Evolutionary conservation across 2,329 filamentous ascomycete genomes (phyloP), one percentile per base, ranked within the genome.

Genomic region (Aspergillus sclerotialis): DNA sequence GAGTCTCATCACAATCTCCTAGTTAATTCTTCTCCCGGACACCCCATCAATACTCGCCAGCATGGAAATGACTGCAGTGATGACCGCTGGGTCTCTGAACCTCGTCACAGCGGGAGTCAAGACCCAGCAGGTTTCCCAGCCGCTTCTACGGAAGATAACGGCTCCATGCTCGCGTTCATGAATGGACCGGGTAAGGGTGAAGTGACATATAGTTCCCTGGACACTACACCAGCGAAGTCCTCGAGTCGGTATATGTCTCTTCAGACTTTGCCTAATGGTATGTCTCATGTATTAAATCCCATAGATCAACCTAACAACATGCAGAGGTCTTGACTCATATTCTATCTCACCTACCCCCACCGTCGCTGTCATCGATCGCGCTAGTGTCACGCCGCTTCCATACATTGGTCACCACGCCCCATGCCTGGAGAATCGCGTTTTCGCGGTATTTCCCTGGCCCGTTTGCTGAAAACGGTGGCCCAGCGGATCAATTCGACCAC

Each of bases 341-440:
- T 19, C 67, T 96, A 37, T 94, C 92, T 25, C 85, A 96, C 65
- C 70, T 98, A 33, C 82, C 89, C 33, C 87, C 89, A 7, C 78
- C 85, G 43, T 88, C 90, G 15, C 76, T 96, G 49, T 80, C 82
- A 12, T 76, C 82, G 7, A 82, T 94, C 8, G 82, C 88, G 12
- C 73, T 94, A 32, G 87, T 96, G 18, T 95, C 86, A 21, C 85
- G 80, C 52, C 83, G 85, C 35, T 93, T 96, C 56, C 85, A 94
- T 60, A 73, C 75, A 33, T 70, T 96, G 26, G 83, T 96, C 36
- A 94, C 87, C 4, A 90, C 85, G 2, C 86, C 89, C 11, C 87
- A 95, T 63, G 88, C 88, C 6, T 96, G 90, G 90, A 80, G 87
- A 43, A 84, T 88, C 56, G 90, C 89, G 5, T 96, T 96, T 55